These are phyloP conservation scores for Avena atlantica DNA, from an alignment of 176 grass and related monocot genomes.

Conservation along the genomic window DNA sequence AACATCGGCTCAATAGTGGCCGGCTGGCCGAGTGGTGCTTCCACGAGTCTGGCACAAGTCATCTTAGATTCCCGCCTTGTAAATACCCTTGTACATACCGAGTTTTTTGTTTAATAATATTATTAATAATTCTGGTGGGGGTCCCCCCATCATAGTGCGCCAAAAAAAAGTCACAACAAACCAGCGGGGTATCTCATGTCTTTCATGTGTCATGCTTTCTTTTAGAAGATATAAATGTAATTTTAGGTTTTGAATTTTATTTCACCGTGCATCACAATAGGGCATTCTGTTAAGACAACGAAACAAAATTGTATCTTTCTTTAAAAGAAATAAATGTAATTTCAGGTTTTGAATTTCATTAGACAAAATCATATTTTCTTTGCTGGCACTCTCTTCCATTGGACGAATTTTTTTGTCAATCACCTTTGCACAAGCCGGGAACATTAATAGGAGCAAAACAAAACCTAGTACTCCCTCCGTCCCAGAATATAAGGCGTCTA, in stretches of 20 bases:
- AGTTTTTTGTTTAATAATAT: constrained; percentile 14
- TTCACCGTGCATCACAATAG: background rate
- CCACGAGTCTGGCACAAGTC: constrained; percentile 5
- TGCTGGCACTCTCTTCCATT: background rate
- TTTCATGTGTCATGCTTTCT: background rate
- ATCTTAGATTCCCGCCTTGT: background rate
- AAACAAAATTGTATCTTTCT: background rate
- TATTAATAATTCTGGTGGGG: background rate
- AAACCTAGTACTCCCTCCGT: background rate
- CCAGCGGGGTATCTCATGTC: background rate
- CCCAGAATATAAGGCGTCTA: too few relatives aligned
- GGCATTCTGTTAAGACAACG: background rate
- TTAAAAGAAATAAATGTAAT: background rate
- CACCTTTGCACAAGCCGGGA: background rate
- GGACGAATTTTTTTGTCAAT: background rate
- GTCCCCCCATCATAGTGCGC: background rate
- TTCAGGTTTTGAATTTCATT: background rate
- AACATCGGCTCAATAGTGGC: background rate
- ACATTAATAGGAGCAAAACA: background rate
- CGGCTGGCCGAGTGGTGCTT: background rate
- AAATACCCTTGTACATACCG: background rate
- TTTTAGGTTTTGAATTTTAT: background rate
- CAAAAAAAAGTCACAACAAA: background rate
- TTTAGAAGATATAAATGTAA: background rate
- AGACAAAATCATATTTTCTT: background rate